A percentile compares a stretch with the other conserved stretches of the same genome.
phyloP scores from a whole-genome alignment of 495 filamentous ascomycete species.

The Umbilicaria muhlenbergii region DNA sequence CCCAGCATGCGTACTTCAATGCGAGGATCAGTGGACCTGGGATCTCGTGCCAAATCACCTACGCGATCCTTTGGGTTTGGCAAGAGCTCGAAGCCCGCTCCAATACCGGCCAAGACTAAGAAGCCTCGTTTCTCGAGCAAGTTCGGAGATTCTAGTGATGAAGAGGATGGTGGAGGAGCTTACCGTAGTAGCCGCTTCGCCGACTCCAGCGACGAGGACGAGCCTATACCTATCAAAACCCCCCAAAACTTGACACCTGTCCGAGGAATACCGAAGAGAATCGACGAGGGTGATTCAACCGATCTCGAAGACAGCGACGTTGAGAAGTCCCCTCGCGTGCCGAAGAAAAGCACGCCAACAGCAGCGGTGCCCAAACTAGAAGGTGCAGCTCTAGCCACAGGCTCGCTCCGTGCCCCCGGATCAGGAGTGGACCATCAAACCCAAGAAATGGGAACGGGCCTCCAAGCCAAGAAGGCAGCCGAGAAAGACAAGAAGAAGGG shows the following conservation, averaged over 20 bases:
- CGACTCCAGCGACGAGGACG: conserved; percentile 69
- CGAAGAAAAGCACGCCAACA: conserved; percentile 7
- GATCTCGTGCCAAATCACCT: conserved; percentile 21
- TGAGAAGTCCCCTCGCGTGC: conserved; percentile 17
- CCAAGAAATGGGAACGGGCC: conserved; percentile 21
- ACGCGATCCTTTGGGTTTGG: conserved; percentile 30
- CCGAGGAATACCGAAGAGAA: conserved; percentile 44
- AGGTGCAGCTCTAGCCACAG: conserved; percentile 12
- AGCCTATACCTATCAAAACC: conserved; percentile 14
- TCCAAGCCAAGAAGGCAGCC: conserved; percentile 25
- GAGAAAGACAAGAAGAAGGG: conserved; percentile 21
- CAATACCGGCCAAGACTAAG: conserved; percentile 9
- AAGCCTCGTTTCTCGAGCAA: conserved; percentile 30
- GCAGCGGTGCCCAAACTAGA: conserved; percentile 6
- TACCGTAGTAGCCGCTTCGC: conserved; percentile 55
- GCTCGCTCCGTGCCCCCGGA: conserved; percentile 7
- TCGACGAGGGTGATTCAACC: conserved; percentile 47
- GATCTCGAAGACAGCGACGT: conserved; percentile 51
- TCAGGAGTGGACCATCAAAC: conserved; percentile 8
- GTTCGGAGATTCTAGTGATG: conserved; percentile 60
- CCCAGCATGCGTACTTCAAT: conserved; percentile 34
- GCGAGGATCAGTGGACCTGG: conserved; percentile 19
- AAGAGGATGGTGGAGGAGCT: conserved; percentile 32
- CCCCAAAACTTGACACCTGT: conserved; percentile 33
- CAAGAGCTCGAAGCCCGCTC: conserved; percentile 23